A percentile compares a stretch with the other conserved stretches of the same genome.
Conservation (phyloP, 768 basidiomycete species). For the Lepiota subincarnata region DNA sequence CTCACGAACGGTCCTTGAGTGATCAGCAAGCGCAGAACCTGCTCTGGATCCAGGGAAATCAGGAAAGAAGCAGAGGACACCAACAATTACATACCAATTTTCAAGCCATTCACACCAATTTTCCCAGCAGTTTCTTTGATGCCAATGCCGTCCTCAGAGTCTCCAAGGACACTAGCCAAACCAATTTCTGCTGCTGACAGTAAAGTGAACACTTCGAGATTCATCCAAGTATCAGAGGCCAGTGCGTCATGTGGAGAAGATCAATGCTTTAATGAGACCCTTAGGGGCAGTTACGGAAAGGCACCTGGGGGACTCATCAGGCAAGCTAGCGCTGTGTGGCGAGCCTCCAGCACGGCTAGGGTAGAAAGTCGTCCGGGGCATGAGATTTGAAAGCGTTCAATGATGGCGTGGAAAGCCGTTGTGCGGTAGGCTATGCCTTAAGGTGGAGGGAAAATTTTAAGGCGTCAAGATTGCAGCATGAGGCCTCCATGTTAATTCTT, state of each 20-base stretch:
- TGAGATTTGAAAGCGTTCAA: conserved; percentile 31
- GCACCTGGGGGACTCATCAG: conserved; percentile 19
- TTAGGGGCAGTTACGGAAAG: conserved; percentile 11
- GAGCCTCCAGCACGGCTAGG: conserved; percentile 33
- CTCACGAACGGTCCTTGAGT: conserved; percentile 33
- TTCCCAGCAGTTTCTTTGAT: conserved; percentile 29
- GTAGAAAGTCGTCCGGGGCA: conserved; percentile 33
- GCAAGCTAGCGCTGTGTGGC: conserved; percentile 29
- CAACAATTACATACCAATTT: conserved; percentile 24
- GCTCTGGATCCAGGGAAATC: conserved; percentile 20
- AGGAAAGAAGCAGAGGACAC: background rate
- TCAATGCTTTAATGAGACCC: conserved; percentile 31
- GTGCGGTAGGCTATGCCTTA: conserved; percentile 32
- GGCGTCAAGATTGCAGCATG: background rate
- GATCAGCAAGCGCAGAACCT: conserved; percentile 30
- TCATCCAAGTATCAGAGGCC: conserved; percentile 29
- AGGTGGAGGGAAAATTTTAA: conserved; percentile 10
- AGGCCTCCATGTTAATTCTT: background rate
- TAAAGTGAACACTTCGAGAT: conserved; percentile 28
- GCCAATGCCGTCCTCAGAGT: conserved; percentile 31
- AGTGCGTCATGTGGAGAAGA: conserved; percentile 34
- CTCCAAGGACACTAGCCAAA: conserved; percentile 28
- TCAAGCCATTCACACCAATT: conserved; percentile 29
- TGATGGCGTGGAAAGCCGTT: conserved; percentile 32
- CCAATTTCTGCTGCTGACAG: conserved; percentile 31